Conservation (phyloP, 805 yeast species). For the Lipomyces starkeyi region DNA sequence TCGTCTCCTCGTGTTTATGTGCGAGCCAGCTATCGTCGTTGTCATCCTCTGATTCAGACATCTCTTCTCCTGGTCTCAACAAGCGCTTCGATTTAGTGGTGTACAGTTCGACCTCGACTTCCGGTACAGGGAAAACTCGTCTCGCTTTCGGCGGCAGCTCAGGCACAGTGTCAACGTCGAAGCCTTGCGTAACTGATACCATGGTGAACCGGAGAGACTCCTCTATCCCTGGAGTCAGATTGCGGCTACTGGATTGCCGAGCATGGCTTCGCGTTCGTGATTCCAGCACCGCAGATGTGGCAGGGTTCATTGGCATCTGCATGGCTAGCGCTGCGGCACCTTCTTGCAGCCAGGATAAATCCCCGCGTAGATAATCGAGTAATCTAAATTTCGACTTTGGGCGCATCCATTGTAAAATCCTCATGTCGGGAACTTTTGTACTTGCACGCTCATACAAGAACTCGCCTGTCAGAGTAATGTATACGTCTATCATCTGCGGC, state of each 20-base stretch:
- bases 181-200: slow-evolving; percentile 7
- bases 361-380: slow-evolving; percentile 22
- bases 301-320: slow-evolving; percentile 14
- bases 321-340: slow-evolving; percentile 18
- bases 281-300: not conserved
- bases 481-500: slow-evolving; percentile 26
- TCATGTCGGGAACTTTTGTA: slow-evolving; percentile 21
- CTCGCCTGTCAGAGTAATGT: slow-evolving; percentile 27
- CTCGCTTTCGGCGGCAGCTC: slow-evolving; percentile 28
- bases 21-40: slow-evolving; percentile 30
- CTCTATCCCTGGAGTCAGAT: not conserved
- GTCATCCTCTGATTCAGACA: slow-evolving; percentile 36
- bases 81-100: slow-evolving; percentile 29
- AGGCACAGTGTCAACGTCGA: slow-evolving; percentile 30
- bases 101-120: slow-evolving; percentile 18
- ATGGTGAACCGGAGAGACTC: slow-evolving; percentile 9
- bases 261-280: not conserved
- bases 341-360: slow-evolving; percentile 27
- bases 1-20: slow-evolving; percentile 34
- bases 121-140: slow-evolving; percentile 31
- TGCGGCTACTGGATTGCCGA: not conserved
- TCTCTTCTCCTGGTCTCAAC: slow-evolving; percentile 26
- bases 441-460: slow-evolving; percentile 31
- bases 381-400: slow-evolving; percentile 24
- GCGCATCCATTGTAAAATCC: slow-evolving; percentile 27